These are phyloP conservation scores for Sarocladiaceae sp. DNA, from an alignment of 2,329 filamentous ascomycete genomes.

Conservation along the genomic window DNA sequence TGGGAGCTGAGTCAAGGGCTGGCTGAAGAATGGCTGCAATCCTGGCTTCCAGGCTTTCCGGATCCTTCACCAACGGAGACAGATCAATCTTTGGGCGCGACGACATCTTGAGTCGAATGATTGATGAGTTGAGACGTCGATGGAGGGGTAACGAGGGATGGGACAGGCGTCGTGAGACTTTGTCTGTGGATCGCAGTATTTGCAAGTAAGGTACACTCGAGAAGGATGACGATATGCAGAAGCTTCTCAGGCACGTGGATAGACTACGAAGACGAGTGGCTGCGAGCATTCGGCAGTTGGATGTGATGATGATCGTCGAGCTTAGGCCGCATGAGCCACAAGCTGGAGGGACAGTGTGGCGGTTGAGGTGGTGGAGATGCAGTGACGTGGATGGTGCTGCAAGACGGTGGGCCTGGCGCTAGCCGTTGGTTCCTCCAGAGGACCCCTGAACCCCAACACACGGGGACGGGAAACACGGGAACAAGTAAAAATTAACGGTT, in stretches of 20 bases:
- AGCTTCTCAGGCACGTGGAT: not conserved
- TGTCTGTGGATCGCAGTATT: too few relatives aligned
- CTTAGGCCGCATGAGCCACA: not conserved
- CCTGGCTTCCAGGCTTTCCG: constrained; percentile 13
- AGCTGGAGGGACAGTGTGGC: not conserved
- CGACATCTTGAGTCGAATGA: too few relatives aligned
- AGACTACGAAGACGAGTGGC: not conserved
- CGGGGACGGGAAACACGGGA: too few relatives aligned
- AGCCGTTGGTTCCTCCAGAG: too few relatives aligned
- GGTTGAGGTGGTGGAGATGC: not conserved
- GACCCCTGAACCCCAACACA: too few relatives aligned
- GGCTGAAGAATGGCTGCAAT: constrained; percentile 20
- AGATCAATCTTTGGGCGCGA: constrained; percentile 3
- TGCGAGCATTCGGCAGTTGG: not conserved
- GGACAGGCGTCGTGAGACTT: not conserved
- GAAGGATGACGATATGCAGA: not conserved
- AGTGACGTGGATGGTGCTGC: too few relatives aligned
- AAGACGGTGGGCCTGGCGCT: too few relatives aligned
- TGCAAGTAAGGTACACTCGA: too few relatives aligned
- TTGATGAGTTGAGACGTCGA: not conserved
- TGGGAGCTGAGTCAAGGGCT: constrained; percentile 17
- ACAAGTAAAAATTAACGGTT: too few relatives aligned
- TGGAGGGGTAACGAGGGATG: not conserved
- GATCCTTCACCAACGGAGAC: not conserved
- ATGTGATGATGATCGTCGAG: constrained; percentile 2